Percentiles rank a stretch among this genome's conserved stretches.
Conservation (phyloP, 805 yeast genomes). For the Zygoascus flipseniorum region DNA sequence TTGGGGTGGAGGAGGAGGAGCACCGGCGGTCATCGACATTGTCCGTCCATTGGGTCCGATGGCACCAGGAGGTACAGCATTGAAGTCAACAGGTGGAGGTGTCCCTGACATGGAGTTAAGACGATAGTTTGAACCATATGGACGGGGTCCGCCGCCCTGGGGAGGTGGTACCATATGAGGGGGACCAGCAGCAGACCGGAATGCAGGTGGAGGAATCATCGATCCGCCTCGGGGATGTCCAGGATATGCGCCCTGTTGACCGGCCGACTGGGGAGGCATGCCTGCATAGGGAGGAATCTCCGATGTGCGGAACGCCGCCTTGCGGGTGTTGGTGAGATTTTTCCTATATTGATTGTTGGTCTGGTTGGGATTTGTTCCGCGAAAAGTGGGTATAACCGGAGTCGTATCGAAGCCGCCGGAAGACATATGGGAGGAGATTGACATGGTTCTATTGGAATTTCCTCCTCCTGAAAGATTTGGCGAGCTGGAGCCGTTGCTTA, state of each 20-base stretch:
- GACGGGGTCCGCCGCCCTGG: not conserved
- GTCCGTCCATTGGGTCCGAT: not conserved
- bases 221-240: not conserved
- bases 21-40: constrained; percentile 5
- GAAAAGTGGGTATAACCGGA: constrained; percentile 29
- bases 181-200: constrained; percentile 3
- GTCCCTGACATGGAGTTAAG: constrained; percentile 7
- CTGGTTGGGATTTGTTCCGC: constrained; percentile 5
- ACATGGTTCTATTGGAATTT: constrained; percentile 21
- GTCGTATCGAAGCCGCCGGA: constrained; percentile 27
- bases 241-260: not conserved
- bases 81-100: constrained; percentile 7
- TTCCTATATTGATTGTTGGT: constrained; percentile 15
- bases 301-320: constrained; percentile 14
- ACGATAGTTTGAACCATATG: not conserved
- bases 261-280: not conserved
- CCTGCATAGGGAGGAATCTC: constrained; percentile 6
- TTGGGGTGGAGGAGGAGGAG: constrained; percentile 4
- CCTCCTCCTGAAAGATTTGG: not conserved
- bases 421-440: constrained; percentile 23
- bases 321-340: constrained; percentile 15
- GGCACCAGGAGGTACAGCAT: not conserved
- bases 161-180: not conserved
- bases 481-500: constrained; percentile 7
- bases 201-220: constrained; percentile 7